Conservation (phyloP, 768 basidiomycete species). For the Chalciporus sphaerocephalus region DNA sequence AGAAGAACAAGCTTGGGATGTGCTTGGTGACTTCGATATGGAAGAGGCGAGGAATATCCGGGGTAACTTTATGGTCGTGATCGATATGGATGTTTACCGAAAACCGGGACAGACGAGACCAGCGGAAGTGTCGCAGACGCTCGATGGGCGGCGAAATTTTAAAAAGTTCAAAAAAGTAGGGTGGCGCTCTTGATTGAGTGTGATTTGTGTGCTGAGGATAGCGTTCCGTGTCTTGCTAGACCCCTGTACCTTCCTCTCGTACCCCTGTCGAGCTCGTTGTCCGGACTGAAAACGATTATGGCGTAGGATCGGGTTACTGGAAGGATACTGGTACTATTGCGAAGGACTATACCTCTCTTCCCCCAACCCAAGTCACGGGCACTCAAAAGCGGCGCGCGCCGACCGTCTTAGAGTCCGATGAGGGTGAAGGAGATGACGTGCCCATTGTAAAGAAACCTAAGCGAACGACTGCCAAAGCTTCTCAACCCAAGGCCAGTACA, state of each 20-base stretch:
- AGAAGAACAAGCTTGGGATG: constrained; percentile 50
- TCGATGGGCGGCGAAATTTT: constrained; percentile 54
- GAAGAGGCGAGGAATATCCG: constrained; percentile 57
- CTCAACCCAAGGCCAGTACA: constrained; percentile 25
- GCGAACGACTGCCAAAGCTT: constrained; percentile 20
- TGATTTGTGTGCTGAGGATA: constrained; percentile 11
- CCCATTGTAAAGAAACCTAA: constrained; percentile 14
- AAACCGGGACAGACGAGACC: constrained; percentile 16
- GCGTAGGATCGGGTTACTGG: constrained; percentile 55
- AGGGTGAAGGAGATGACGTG: constrained; percentile 23
- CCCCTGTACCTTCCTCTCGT: constrained; percentile 20
- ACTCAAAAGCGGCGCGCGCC: constrained; percentile 24
- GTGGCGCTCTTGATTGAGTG: neutral
- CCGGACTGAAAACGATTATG: constrained; percentile 50
- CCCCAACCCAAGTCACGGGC: constrained; percentile 15
- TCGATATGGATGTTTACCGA: constrained; percentile 57
- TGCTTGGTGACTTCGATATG: constrained; percentile 57
- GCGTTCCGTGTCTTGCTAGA: constrained; percentile 28
- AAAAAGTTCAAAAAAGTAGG: constrained; percentile 78
- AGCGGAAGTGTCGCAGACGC: constrained; percentile 34
- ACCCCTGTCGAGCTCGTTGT: constrained; percentile 49
- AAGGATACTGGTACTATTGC: constrained; percentile 34
- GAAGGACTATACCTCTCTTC: constrained; percentile 15
- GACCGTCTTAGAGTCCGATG: constrained; percentile 41
- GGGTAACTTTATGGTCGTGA: constrained; percentile 78